These are phyloP conservation scores for Verticillium klebahnii DNA, from an alignment of 2,329 filamentous ascomycete species.

Conservation along the genomic window DNA sequence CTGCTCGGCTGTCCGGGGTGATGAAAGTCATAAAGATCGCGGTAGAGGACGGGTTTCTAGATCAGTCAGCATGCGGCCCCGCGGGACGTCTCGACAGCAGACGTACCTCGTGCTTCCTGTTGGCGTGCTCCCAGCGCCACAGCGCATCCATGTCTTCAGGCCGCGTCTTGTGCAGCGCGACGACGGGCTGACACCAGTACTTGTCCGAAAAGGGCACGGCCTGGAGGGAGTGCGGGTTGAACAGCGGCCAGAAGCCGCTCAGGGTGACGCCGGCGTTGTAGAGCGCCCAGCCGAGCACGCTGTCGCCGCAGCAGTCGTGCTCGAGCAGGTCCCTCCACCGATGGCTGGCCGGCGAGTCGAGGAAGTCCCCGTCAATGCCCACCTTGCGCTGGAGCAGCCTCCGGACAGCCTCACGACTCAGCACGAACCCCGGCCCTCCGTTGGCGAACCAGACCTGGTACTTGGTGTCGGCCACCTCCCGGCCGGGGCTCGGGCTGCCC, in stretches of 20 bases:
- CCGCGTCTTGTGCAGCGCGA: conserved; percentile 43
- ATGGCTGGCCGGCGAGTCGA: conserved; percentile 30
- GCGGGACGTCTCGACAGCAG: not conserved
- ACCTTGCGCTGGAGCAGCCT: conserved; percentile 28
- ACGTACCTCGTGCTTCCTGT: conserved; percentile 26
- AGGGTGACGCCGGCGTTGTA: conserved; percentile 37
- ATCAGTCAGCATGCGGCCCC: not conserved
- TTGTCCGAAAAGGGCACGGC: conserved; percentile 38
- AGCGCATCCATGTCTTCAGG: conserved; percentile 42
- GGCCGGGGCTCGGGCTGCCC: conserved; percentile 41
- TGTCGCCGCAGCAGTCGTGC: conserved; percentile 49
- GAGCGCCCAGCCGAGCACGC: conserved; percentile 42
- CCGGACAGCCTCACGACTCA: conserved; percentile 39
- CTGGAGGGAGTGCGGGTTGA: conserved; percentile 45
- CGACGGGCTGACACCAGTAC: conserved; percentile 47
- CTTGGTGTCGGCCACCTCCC: conserved; percentile 21
- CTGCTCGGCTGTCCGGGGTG: conserved; percentile 21
- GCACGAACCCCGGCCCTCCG: conserved; percentile 41
- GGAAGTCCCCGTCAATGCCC: conserved; percentile 28
- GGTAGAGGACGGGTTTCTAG: conserved; percentile 30
- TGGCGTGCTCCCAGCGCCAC: conserved; percentile 39
- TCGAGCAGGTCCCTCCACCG: conserved; percentile 35
- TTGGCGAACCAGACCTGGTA: conserved; percentile 41
- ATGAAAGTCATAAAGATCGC: conserved; percentile 31
- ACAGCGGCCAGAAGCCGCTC: conserved; percentile 44